phyloP scores from a whole-genome alignment of 2,329 filamentous ascomycete species.

The Colletotrichum chrysophilum region DNA sequence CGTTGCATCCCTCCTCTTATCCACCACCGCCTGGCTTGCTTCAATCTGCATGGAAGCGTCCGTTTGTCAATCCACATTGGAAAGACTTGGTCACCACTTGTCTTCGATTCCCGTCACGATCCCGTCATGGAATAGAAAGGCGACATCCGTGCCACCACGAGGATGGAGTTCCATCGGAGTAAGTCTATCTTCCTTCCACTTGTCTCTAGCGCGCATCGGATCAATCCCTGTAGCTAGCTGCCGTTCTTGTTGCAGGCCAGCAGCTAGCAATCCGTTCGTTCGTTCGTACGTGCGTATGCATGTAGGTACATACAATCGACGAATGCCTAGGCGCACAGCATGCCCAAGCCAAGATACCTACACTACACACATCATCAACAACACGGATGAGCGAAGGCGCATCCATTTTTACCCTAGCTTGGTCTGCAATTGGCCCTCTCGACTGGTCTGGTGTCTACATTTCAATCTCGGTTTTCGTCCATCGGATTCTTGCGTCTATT shows the following conservation, averaged over 20 bases:
- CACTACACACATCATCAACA: background rate
- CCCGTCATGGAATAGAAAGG: background rate
- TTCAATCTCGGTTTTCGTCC: background rate
- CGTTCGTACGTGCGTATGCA: background rate
- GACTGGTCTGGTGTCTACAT: background rate
- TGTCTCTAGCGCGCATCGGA: background rate
- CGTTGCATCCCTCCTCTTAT: background rate
- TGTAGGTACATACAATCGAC: background rate
- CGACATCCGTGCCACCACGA: background rate
- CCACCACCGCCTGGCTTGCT: background rate
- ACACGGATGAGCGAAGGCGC: background rate
- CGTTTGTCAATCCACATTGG: background rate
- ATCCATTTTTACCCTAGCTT: background rate
- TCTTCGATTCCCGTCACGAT: conserved; percentile 1
- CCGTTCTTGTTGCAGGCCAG: background rate
- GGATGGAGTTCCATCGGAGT: background rate
- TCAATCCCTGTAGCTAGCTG: background rate
- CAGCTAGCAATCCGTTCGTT: background rate
- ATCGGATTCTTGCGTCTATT: conserved; percentile 5
- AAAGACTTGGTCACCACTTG: background rate
- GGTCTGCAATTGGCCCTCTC: background rate
- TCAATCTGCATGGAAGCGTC: conserved; percentile 9
- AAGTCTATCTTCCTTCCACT: background rate
- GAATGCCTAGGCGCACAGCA: background rate
- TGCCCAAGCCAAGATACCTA: background rate